Evolutionary conservation across 2,329 filamentous ascomycete genomes (phyloP).

Genomic region (Penicillium fuscoglaucum): DNA sequence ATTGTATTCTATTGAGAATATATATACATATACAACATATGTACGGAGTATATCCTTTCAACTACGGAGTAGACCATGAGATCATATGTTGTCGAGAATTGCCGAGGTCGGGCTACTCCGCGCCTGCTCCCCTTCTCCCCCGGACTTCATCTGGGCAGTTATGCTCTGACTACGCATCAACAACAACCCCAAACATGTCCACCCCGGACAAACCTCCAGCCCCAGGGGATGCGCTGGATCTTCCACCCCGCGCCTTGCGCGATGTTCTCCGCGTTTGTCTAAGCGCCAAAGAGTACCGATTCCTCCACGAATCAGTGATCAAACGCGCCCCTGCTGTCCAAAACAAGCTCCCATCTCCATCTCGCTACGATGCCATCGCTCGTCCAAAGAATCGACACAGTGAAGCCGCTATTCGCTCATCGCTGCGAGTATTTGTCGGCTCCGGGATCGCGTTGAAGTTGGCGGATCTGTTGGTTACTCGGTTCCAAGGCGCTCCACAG

Average conservation of each 20-base stretch:
- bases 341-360: constrained; percentile 53
- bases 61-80: neutral
- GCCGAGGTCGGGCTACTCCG: constrained; percentile 7
- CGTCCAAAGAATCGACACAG: constrained; percentile 65
- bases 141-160: neutral
- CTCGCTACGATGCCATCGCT: constrained; percentile 53
- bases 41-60: no score
- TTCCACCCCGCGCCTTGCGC: constrained; percentile 74
- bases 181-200: constrained; percentile 26
- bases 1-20: neutral
- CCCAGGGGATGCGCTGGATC: constrained; percentile 13
- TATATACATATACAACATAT: neutral
- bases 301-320: constrained; percentile 78
- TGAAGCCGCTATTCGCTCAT: constrained; percentile 67
- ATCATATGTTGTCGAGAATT: neutral
- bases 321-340: constrained; percentile 66
- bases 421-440: constrained; percentile 67
- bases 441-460: constrained; percentile 65
- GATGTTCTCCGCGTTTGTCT: constrained; percentile 83
- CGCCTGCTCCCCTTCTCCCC: constrained; percentile 3
- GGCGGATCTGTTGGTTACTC: constrained; percentile 53
- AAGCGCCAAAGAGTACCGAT: constrained; percentile 81
- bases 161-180: neutral
- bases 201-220: constrained; percentile 18
- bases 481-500: constrained; percentile 26